Evolutionary conservation across 129 eudicot genomes (phyloP).

Genomic region (Tanacetum coccineum): DNA sequence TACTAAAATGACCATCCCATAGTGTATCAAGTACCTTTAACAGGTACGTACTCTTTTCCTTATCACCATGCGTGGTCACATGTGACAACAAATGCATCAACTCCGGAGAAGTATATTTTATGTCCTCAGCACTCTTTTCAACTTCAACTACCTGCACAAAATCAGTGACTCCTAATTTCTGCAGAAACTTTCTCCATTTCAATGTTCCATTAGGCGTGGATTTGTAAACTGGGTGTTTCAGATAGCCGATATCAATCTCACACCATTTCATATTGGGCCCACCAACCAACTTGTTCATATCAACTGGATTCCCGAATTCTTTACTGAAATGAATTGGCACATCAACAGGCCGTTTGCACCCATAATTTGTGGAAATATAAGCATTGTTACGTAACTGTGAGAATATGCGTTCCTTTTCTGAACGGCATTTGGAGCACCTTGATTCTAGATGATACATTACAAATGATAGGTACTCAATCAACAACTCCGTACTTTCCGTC

Average conservation of each 20-base stretch:
- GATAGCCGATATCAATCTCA: constrained; percentile 44
- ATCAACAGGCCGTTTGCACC: constrained; percentile 46
- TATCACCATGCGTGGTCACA: constrained; percentile 20
- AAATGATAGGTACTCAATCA: constrained; percentile 60
- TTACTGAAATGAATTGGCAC: constrained; percentile 51
- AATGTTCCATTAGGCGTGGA: constrained; percentile 28
- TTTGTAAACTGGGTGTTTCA: constrained; percentile 42
- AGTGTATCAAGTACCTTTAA: constrained; percentile 29
- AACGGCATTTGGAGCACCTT: not conserved
- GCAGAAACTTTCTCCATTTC: constrained; percentile 60
- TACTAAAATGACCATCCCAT: no score
- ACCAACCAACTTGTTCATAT: constrained; percentile 36
- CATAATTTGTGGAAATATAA: constrained; percentile 50
- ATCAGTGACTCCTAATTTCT: constrained; percentile 62
- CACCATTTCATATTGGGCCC: constrained; percentile 51
- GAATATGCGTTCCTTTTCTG: constrained; percentile 44
- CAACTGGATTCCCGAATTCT: constrained; percentile 48
- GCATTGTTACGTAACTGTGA: constrained; percentile 46
- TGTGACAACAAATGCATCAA: constrained; percentile 28
- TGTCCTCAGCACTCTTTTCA: constrained; percentile 33
- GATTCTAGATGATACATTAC: constrained; percentile 52
- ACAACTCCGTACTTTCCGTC: constrained; percentile 29
- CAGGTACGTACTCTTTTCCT: no score
- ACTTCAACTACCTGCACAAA: constrained; percentile 43
- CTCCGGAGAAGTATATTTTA: constrained; percentile 60